A percentile compares a stretch with the other conserved stretches of the same genome.
These are phyloP conservation scores for Talaromyces sp. DNA, from an alignment of 2,329 filamentous ascomycete genomes.

Conservation along the genomic window DNA sequence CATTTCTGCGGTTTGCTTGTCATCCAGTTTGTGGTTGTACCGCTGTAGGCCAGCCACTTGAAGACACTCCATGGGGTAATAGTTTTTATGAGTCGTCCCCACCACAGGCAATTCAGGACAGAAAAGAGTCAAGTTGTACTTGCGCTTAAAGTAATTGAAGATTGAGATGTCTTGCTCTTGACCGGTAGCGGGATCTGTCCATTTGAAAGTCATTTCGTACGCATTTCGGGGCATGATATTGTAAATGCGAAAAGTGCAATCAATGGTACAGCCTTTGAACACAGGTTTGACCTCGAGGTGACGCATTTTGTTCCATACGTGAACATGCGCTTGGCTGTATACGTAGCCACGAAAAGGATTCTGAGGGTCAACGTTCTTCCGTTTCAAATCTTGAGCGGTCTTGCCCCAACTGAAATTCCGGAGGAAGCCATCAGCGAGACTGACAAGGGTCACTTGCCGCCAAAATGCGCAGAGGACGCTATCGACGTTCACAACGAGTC, in stretches of 20 bases:
- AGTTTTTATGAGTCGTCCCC: constrained; percentile 54
- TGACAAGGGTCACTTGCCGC: constrained; percentile 45
- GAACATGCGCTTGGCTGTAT: not conserved
- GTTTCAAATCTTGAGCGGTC: constrained; percentile 27
- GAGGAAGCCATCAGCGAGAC: constrained; percentile 34
- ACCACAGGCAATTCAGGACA: constrained; percentile 53
- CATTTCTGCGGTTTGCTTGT: constrained; percentile 72
- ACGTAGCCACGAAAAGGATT: constrained; percentile 8
- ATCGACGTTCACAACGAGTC: constrained; percentile 80
- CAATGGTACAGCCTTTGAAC: constrained; percentile 34
- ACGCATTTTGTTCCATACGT: constrained; percentile 29
- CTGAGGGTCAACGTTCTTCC: constrained; percentile 21
- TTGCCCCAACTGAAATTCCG: constrained; percentile 31
- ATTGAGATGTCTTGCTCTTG: constrained; percentile 54
- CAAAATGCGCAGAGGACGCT: constrained; percentile 91
- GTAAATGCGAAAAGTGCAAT: constrained; percentile 50
- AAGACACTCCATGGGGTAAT: constrained; percentile 57
- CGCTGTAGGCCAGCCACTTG: constrained; percentile 53
- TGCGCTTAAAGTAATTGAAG: constrained; percentile 51
- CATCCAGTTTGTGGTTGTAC: constrained; percentile 57
- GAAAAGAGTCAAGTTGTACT: constrained; percentile 49
- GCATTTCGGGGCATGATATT: constrained; percentile 45
- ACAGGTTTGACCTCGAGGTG: constrained; percentile 39
- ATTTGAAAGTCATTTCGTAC: constrained; percentile 42
- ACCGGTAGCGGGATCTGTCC: constrained; percentile 39